Evolutionary conservation across 2,329 filamentous ascomycete genomes (phyloP).

Genomic region (Xylaria sp.): DNA sequence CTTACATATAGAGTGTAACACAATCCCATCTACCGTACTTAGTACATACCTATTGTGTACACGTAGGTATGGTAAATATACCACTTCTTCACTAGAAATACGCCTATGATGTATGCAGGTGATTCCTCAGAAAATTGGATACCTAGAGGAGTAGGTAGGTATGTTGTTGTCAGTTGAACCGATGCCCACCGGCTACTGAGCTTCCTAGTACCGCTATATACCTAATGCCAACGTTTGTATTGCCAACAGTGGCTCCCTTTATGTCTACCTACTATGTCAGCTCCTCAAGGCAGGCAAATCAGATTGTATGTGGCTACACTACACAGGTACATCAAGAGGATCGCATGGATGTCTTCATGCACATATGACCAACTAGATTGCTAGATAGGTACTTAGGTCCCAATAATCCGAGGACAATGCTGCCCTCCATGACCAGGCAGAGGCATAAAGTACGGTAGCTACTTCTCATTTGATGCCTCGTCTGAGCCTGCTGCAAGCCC

Average conservation of each 20-base stretch:
- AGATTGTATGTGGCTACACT: background rate
- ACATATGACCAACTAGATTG: background rate
- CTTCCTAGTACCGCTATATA: too few species aligned
- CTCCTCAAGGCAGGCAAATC: background rate
- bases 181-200: too few species aligned
- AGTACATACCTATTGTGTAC: background rate
- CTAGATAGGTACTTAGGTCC: background rate
- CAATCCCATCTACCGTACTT: too few species aligned
- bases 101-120: too few species aligned
- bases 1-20: too few species aligned
- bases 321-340: background rate
- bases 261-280: background rate
- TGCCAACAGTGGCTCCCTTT: background rate
- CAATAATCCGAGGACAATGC: background rate
- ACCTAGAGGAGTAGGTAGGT: too few species aligned
- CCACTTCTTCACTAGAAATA: too few species aligned
- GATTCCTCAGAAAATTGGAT: too few species aligned
- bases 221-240: too few species aligned
- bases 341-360: background rate
- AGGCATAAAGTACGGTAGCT: too few species aligned
- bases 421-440: background rate
- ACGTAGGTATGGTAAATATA: too few species aligned
- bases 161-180: too few species aligned
- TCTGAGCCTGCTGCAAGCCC: background rate
- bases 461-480: constrained; percentile 1